A percentile compares a stretch with the other conserved stretches of the same genome.
Conservation (phyloP, 2,329 filamentous ascomycete genomes). For the Capronia epimyces region DNA sequence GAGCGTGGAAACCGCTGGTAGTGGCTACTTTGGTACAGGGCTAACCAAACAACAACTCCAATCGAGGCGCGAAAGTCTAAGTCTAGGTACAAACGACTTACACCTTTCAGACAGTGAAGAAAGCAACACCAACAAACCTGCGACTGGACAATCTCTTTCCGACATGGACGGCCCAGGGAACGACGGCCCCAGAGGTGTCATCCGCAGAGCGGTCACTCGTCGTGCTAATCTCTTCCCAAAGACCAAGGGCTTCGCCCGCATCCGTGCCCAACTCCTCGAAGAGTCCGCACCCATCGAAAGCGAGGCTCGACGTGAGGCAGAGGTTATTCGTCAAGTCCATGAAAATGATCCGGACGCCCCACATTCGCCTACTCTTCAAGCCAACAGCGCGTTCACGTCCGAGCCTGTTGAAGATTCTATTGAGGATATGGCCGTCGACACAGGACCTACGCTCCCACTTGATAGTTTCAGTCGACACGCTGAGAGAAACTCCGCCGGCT, state of each 20-base stretch:
- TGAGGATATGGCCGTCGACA: constrained; percentile 42
- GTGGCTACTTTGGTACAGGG: constrained; percentile 52
- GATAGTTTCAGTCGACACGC: constrained; percentile 71
- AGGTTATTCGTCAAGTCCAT: constrained; percentile 90
- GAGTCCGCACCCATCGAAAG: constrained; percentile 82
- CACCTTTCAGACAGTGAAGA: constrained; percentile 73
- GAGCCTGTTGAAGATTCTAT: constrained; percentile 64
- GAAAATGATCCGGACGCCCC: constrained; percentile 65
- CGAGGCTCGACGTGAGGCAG: constrained; percentile 83
- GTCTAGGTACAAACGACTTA: constrained; percentile 81
- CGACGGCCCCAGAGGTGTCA: constrained; percentile 61
- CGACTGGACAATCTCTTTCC: constrained; percentile 32
- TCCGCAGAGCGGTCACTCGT: constrained; percentile 75
- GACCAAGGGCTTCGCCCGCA: constrained; percentile 90
- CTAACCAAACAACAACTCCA: constrained; percentile 44
- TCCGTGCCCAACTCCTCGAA: constrained; percentile 81
- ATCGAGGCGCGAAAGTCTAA: constrained; percentile 78
- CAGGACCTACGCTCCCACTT: constrained; percentile 42
- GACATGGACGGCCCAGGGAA: constrained; percentile 29
- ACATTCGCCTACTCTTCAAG: constrained; percentile 32
- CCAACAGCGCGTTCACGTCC: constrained; percentile 48
- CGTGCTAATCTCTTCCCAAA: constrained; percentile 90
- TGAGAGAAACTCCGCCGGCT: constrained; percentile 64
- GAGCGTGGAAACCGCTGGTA: constrained; percentile 49
- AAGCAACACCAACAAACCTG: constrained; percentile 45